Evolutionary conservation across 2,329 filamentous ascomycete genomes (phyloP), one percentile per base, ranked within the genome.

Genomic region (Catunica adiposa): DNA sequence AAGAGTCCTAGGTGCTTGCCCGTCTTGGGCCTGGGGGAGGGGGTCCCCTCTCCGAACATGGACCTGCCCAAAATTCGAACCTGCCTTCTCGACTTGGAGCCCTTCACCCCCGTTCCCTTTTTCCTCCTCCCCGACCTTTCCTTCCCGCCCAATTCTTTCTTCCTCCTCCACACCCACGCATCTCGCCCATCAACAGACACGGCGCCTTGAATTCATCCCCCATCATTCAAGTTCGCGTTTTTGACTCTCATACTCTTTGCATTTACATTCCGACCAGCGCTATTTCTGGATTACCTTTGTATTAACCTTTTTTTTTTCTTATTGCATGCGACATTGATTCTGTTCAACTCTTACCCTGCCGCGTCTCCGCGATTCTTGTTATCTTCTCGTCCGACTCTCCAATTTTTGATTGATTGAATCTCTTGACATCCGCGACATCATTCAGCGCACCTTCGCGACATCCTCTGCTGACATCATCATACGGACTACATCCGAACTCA

Each of bases 61-160:
- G 48, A 51, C 48, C 48, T 51, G 48, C 22, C 48, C 48, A 51
- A 51, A 31, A 31, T 40, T 40, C 44, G 25, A 51, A 37, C 26
- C 48, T 51, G 26, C 48, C 48, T 25, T 51, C 51, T 23, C 20
- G 3, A 22, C 40, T 44, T 7, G 29, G 23, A 31, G 48, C 34
- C 26, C 20, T 44, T 29, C 17, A 31, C 48, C 48, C 51, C 50
- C 46, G 51, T 50, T 29, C 20, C 25, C 48, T 54, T 47, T 47
- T 47, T 48, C 46, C 40, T 37, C 38, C 25, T 56, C 50, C 46
- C 48, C 48, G 48, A 37, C 48, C 48, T 51, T 17, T 50, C 31
- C 29, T 40, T 38, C 46, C 54, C 25, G 23, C 37, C 20, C 23
- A 25, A 23, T 17, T 17, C 22, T 51, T 54, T 51, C 50, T 37